Base-by-base conservation (phyloP, 805 yeast species). In the Yueomyces sinensis region DNA sequence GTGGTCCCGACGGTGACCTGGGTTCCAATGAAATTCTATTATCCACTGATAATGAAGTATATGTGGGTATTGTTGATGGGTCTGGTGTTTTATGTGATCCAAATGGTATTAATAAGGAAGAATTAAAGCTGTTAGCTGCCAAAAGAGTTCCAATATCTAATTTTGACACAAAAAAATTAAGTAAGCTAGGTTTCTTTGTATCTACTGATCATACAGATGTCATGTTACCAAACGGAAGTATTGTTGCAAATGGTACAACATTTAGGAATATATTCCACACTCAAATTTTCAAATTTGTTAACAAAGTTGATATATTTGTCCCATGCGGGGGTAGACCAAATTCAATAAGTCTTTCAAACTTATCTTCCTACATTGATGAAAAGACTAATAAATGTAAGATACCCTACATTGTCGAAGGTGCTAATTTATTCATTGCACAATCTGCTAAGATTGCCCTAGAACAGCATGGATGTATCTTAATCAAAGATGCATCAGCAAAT, bases 301-400 rank as follows among this genome's bases (percentile, higher is more conserved):
- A 72, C 31, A 68, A 70, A 23, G 68, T 86, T 41, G 86, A 84
- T 49, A 64, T 89, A 52, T 87, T 91, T 61, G 96, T 87, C 30
- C 98, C 98, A 38, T 89, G 98, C 62, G 98, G 98, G 59, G 98
- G 98, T 47, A 80, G 98, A 62, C 98, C 98, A 40, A 89, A 82
- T 47, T 93, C 97, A 16, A 76, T 89, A 56, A 93, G 87, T 58
- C 74, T 87, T 43, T 78, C 75, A 58, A 91, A 82, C 50, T 91
- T 87, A 39, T 63, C 66, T 42, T 62, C 62, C 35, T 72, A 84
- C 48, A 72, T 91, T 45, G 83, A 81, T 57, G 66, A 65, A 29
- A 74, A 74, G 49, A 76, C 87, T 22, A 93, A 91, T 38, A 77
- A 79, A 59, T 59, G 82, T 16, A 64, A 72, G 44, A 70, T 91